Conservation (phyloP, 78 protist species). For the Dictyostelium brefeldianum region DNA sequence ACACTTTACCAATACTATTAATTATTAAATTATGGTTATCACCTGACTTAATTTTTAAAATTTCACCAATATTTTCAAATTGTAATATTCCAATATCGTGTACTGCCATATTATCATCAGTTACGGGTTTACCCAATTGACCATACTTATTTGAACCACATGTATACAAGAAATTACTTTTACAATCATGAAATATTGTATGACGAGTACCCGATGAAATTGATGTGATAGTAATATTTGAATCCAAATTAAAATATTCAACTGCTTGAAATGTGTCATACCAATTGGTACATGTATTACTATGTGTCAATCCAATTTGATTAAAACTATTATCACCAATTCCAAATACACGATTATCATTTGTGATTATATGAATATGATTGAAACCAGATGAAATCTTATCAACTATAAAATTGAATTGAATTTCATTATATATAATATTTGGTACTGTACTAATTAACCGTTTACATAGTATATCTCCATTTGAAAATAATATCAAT, state of each 20-base stretch:
- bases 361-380: conserved; percentile 1
- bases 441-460: background rate
- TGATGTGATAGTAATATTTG: background rate
- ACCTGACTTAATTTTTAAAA: background rate
- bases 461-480: background rate
- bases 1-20: background rate
- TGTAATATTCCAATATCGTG: background rate
- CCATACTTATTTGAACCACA: conserved; percentile 36
- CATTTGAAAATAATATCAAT: background rate
- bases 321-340: conserved; percentile 20
- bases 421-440: background rate
- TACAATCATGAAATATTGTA: background rate
- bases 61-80: background rate
- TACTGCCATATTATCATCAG: background rate
- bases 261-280: background rate
- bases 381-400: conserved; percentile 28
- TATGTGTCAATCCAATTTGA: no score
- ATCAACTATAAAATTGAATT: background rate
- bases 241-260: background rate
- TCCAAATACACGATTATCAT: background rate
- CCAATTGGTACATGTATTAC: no score
- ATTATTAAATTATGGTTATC: background rate
- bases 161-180: background rate
- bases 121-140: background rate
- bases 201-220: conserved; percentile 7